Evolutionary conservation across 768 basidiomycete species (phyloP), one percentile per base, ranked within the genome.

Genomic region (Baorangia bicolor): DNA sequence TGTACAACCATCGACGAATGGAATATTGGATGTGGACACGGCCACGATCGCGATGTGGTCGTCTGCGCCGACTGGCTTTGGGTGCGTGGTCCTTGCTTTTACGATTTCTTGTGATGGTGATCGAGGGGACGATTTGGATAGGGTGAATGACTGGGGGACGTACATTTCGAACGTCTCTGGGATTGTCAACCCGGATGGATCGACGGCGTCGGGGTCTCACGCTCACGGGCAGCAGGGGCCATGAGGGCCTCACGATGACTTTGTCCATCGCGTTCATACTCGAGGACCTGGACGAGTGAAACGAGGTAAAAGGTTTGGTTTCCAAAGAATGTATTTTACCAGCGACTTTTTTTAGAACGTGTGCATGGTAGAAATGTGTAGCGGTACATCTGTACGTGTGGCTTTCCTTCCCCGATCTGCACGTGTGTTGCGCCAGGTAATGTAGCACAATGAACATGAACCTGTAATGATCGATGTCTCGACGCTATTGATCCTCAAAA

Each of bases 11-110:
- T 33, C 39, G 46, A 3, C 47, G 16, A 41, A 46, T 10, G 51
- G 34, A 30, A 55, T 56, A 51, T 39, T 56, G 33, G 55, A 56
- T 33, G 69, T 78, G 66, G 79, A 85, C 59, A 69, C 73, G 51
- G 80, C 81, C 52, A 79, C 79, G 42, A 76, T 85, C 60, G 74
- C 76, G 14, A 82, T 86, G 80, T 88, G 85, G 86, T 81, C 83
- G 12, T 76, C 73, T 48, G 82, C 84, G 23, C 84, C 84, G 14
- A 76, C 77, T 13, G 78, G 79, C 20, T 85, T 84, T 51, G 83
- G 83, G 86, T 87, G 62, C 61, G 84, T 75, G 3, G 42, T n/a
- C 42, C 45, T 39, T 23, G 5, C n/a, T 25, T 33, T 18, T n/a
- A 5, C 7, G n/a, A 9, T 33, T 25, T 8, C 14, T 35, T 35